Evolutionary conservation across 768 basidiomycete genomes (phyloP), one percentile per base, ranked within the genome.

Genomic region (Antrodiella citrinella): DNA sequence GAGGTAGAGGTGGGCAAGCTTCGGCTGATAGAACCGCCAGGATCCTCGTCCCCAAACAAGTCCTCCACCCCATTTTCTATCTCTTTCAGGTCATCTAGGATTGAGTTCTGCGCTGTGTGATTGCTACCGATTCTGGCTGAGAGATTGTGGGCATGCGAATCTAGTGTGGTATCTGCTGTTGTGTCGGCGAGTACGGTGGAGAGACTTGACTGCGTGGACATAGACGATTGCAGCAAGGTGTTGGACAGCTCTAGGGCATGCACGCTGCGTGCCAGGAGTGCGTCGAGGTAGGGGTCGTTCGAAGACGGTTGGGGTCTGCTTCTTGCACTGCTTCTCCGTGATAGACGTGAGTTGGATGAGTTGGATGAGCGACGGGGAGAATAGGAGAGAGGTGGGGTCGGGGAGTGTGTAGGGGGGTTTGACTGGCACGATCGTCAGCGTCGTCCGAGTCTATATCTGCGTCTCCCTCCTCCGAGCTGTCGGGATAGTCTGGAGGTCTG

Each of bases 181-280:
- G 65, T 38, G 50, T 77, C 79, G 20, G 74, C 70, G 24, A 84
- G 64, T 38, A 82, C 67, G 2, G 72, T 66, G 26, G 72, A 72
- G 30, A 75, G 68, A 26, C 69, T 78, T 11, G 81, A 72, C 54
- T 85, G 82, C 0, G 88, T 82, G 38, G 82, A 77, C 57, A 90
- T 82, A 19, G 85, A 84, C 11, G 80, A 81, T 60, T 87, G 82
- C 43, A 92, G 70, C 10, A 91, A 70, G 2, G 81, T 75, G 51
- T 91, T 91, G 3, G 89, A 91, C 73, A 90, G 82, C 62, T 91
- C 90, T 7, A 92, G 72, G 1, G 89, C 89, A 65, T 89, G 81
- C 12, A 91, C 86, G 55, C 86, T 89, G 54, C 89, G 80, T 51
- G 81, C 86, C 1, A 91, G 74, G 13, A 91, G 70, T n/a, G 82